These are phyloP conservation scores for Puccinia hordei DNA, from an alignment of 1,284 basidiomycete genomes.

Conservation along the genomic window DNA sequence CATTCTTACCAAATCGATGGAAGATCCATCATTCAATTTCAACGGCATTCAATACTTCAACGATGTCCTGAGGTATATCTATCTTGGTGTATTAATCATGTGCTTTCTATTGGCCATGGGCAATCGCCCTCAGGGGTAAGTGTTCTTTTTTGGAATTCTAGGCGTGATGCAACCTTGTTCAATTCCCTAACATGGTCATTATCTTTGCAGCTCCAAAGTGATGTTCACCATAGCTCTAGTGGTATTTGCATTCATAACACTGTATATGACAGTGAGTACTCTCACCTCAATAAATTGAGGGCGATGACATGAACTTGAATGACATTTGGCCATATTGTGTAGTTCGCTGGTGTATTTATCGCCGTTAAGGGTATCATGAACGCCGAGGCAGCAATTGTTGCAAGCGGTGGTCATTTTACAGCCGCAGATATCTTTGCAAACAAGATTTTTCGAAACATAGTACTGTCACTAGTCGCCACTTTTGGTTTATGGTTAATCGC, in stretches of 20 bases:
- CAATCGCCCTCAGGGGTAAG: conserved; percentile 81
- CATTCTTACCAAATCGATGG: conserved; percentile 73
- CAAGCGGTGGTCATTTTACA: conserved; percentile 63
- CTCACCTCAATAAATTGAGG: neutral
- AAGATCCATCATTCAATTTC: conserved; percentile 69
- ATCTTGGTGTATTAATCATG: conserved; percentile 79
- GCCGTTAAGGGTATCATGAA: conserved; percentile 72
- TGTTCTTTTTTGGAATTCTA: conserved; percentile 1
- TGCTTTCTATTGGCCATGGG: conserved; percentile 90
- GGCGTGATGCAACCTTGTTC: neutral
- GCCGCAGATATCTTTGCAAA: conserved; percentile 70
- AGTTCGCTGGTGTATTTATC: conserved; percentile 76
- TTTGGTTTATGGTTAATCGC: conserved; percentile 79
- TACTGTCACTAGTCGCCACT: conserved; percentile 81
- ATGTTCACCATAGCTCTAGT: conserved; percentile 78
- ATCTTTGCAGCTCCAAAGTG: conserved; percentile 65
- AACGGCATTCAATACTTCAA: conserved; percentile 65
- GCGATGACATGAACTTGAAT: neutral
- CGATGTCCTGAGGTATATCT: conserved; percentile 77
- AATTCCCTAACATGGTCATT: neutral
- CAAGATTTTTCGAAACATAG: conserved; percentile 78
- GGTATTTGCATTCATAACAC: conserved; percentile 81
- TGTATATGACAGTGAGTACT: conserved; percentile 82
- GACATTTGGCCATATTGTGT: conserved; percentile 43
- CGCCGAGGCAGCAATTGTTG: conserved; percentile 61